Percentiles rank a stretch among this genome's conserved stretches.
These are phyloP conservation scores for Thymus mandschuricus DNA, from an alignment of 257 asterid species.

Conservation along the genomic window DNA sequence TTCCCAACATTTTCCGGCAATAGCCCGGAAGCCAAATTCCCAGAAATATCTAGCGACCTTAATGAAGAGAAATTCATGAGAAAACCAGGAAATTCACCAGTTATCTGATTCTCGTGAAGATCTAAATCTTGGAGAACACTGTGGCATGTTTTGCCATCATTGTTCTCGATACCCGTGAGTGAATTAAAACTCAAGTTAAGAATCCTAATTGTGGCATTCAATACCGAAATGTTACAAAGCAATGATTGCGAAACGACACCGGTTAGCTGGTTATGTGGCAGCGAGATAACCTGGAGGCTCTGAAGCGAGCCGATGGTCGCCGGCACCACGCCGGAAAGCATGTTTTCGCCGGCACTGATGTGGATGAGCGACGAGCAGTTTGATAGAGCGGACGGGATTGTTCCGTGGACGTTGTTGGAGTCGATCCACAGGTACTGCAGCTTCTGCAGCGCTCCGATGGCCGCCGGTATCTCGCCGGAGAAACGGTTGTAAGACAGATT, in stretches of 20 bases:
- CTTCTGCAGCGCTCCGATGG: constrained; percentile 53
- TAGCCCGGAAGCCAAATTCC: constrained; percentile 59
- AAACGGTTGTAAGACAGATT: constrained; percentile 64
- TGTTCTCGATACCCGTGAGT: constrained; percentile 68
- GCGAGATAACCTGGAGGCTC: constrained; percentile 58
- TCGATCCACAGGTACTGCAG: constrained; percentile 67
- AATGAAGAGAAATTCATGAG: constrained; percentile 49
- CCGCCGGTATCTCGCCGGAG: constrained; percentile 66
- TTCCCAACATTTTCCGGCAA: constrained; percentile 55
- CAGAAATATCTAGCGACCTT: constrained; percentile 62
- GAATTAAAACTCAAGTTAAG: constrained; percentile 68
- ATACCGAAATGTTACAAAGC: constrained; percentile 51
- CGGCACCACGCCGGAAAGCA: constrained; percentile 73
- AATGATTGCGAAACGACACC: constrained; percentile 68
- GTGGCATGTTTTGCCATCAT: constrained; percentile 40
- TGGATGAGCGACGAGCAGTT: constrained; percentile 74
- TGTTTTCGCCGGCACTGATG: constrained; percentile 64
- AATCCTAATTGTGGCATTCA: constrained; percentile 58
- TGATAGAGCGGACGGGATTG: constrained; percentile 75
- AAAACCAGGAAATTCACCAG: constrained; percentile 56
- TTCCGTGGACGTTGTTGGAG: constrained; percentile 57
- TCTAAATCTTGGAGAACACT: constrained; percentile 60
- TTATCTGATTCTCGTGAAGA: constrained; percentile 80
- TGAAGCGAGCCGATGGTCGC: constrained; percentile 55
- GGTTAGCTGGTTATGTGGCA: constrained; percentile 59